A percentile compares a stretch with the other conserved stretches of the same genome.
phyloP scores from a whole-genome alignment of 108 stramenopile species.

The Cyclotella cryptica region DNA sequence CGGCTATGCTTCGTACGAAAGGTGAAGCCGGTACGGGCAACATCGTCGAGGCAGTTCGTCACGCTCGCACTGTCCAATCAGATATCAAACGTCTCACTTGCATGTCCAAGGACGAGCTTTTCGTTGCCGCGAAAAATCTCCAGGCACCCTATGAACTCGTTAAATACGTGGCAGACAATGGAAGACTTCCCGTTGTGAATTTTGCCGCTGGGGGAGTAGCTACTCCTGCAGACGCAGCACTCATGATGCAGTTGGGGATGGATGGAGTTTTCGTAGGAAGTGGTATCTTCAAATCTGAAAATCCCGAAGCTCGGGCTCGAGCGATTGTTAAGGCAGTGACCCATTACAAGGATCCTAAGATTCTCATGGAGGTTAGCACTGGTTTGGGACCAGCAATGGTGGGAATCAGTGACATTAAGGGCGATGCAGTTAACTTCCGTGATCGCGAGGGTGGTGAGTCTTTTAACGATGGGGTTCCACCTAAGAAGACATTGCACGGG shows the following conservation, averaged over 20 bases:
- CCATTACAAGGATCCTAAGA: constrained; percentile 97
- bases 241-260: constrained; percentile 99
- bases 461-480: constrained; percentile 86
- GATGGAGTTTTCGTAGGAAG: constrained; percentile 99
- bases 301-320: constrained; percentile 93
- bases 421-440: constrained; percentile 96
- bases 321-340: constrained; percentile 98
- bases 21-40: constrained; percentile 99
- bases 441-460: constrained; percentile 96
- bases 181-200: constrained; percentile 98
- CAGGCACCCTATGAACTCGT: constrained; percentile 94
- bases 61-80: constrained; percentile 90
- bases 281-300: constrained; percentile 96
- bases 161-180: constrained; percentile 89
- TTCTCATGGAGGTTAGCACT: constrained; percentile 94
- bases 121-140: constrained; percentile 96
- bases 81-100: constrained; percentile 85
- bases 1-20: constrained; percentile 99
- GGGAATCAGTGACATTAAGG: constrained; percentile 96
- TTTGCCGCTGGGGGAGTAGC: constrained; percentile 99
- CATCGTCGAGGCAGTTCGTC: constrained; percentile 98
- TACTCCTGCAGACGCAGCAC: constrained; percentile 98
- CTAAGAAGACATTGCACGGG: constrained; percentile 90
- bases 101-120: constrained; percentile 97
- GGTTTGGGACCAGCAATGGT: constrained; percentile 98